These are phyloP conservation scores for Gnomoniopsis smithogilvyi DNA, from an alignment of 2,329 filamentous ascomycete genomes.

Conservation along the genomic window DNA sequence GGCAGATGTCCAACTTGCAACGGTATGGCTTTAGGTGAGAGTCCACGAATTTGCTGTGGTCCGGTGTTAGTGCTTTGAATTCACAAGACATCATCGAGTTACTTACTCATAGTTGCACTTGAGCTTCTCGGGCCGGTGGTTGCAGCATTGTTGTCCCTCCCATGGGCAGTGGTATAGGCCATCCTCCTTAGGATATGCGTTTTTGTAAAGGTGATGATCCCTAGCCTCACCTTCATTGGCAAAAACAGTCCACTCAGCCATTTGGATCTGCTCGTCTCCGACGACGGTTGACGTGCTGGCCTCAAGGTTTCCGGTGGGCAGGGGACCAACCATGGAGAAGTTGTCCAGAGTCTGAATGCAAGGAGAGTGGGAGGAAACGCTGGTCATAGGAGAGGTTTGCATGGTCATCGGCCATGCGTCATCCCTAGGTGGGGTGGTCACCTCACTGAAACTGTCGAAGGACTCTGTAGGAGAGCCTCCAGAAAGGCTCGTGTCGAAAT, in stretches of 20 bases:
- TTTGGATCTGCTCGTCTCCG: constrained; percentile 35
- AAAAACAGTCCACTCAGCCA: constrained; percentile 39
- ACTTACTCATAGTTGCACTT: constrained; percentile 99
- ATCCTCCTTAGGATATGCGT: constrained; percentile 60
- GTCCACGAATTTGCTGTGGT: constrained; percentile 85
- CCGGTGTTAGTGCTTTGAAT: constrained; percentile 17
- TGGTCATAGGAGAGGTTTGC: constrained; percentile 39
- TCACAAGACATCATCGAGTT: background rate
- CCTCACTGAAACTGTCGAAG: constrained; percentile 53
- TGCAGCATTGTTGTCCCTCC: constrained; percentile 68
- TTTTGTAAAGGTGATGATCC: constrained; percentile 70
- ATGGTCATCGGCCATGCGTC: constrained; percentile 43
- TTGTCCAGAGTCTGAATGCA: constrained; percentile 13
- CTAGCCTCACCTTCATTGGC: constrained; percentile 55
- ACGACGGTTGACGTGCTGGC: constrained; percentile 30
- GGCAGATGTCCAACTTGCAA: constrained; percentile 82
- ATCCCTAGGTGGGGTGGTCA: constrained; percentile 49
- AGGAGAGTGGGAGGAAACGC: constrained; percentile 22
- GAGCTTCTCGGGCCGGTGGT: constrained; percentile 89
- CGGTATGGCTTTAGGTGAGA: constrained; percentile 95
- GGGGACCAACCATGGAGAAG: constrained; percentile 18
- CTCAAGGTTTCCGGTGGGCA: constrained; percentile 35
- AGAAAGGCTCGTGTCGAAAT: constrained; percentile 46
- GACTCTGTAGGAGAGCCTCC: constrained; percentile 50
- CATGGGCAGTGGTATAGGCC: constrained; percentile 94